phyloP scores from a whole-genome alignment of 352 stramenopile genomes.

The Phytophthora rubi region DNA sequence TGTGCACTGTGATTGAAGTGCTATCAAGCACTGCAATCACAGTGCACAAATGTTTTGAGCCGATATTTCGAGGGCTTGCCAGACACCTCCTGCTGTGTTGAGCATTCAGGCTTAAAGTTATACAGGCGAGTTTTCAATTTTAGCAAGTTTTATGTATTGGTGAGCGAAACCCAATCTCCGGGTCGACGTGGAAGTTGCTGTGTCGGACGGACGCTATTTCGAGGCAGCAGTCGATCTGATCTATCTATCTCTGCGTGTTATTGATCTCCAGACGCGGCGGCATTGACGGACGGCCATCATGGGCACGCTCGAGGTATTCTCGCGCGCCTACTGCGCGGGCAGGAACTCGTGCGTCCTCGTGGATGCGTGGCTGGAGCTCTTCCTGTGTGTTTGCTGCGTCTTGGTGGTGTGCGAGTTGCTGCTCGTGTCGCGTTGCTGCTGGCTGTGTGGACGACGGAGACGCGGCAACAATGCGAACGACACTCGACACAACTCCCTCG shows the following conservation, averaged over 20 bases:
- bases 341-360: constrained; percentile 68
- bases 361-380: constrained; percentile 66
- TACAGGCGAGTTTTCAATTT: no score
- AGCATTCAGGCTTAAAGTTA: no score
- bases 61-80: no score
- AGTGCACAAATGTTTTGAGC: no score
- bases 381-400: constrained; percentile 38
- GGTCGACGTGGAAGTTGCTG: not conserved
- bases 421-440: constrained; percentile 32
- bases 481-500: constrained; percentile 22
- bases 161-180: no score
- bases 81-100: no score
- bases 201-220: not conserved
- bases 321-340: constrained; percentile 47
- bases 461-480: not conserved
- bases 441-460: constrained; percentile 22
- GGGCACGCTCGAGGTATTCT: constrained; percentile 69
- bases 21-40: no score
- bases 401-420: constrained; percentile 40
- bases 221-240: not conserved
- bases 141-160: no score
- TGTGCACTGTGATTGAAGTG: no score
- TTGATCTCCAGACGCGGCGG: constrained; percentile 1
- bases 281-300: constrained; percentile 36
- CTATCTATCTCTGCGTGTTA: not conserved